These are phyloP conservation scores for Ophiocordyceps polyrhachis-furcata DNA, from an alignment of 2,329 filamentous ascomycete species.

Conservation along the genomic window DNA sequence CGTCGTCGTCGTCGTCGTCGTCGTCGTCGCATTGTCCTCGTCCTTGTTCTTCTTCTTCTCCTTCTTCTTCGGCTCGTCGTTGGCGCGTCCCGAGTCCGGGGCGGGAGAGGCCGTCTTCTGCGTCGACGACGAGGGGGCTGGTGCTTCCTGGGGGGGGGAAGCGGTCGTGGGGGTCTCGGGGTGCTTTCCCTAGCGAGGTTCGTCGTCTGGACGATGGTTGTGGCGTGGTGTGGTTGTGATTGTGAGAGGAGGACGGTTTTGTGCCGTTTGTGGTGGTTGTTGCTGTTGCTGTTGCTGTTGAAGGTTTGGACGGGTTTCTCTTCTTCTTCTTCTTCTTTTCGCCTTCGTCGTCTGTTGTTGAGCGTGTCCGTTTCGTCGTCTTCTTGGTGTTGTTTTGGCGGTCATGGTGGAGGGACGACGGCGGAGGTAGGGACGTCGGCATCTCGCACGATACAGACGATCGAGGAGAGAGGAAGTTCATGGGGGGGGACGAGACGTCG, in stretches of 20 bases:
- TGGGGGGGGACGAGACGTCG: no score
- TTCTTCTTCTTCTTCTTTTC: not conserved
- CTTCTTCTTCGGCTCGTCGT: constrained; percentile 33
- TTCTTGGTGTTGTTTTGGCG: no score
- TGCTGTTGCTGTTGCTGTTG: not conserved
- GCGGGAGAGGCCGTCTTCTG: constrained; percentile 9
- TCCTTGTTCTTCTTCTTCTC: no score
- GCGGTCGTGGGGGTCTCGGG: not conserved
- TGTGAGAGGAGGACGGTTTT: not conserved
- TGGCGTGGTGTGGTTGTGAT: not conserved
- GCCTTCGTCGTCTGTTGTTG: not conserved
- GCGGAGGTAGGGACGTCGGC: no score
- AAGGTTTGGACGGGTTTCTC: not conserved
- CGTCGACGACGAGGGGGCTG: constrained; percentile 35
- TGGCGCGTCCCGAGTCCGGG: constrained; percentile 45
- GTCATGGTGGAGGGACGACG: not conserved
- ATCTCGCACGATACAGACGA: no score
- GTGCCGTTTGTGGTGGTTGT: not conserved
- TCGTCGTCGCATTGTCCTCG: no score
- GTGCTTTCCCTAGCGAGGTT: not conserved
- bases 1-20: no score
- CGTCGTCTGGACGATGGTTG: no score
- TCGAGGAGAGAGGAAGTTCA: no score
- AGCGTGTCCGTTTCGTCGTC: not conserved
- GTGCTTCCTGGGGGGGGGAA: not conserved